phyloP scores from a whole-genome alignment of 2,329 filamentous ascomycete species.

The Neurospora crassa region DNA sequence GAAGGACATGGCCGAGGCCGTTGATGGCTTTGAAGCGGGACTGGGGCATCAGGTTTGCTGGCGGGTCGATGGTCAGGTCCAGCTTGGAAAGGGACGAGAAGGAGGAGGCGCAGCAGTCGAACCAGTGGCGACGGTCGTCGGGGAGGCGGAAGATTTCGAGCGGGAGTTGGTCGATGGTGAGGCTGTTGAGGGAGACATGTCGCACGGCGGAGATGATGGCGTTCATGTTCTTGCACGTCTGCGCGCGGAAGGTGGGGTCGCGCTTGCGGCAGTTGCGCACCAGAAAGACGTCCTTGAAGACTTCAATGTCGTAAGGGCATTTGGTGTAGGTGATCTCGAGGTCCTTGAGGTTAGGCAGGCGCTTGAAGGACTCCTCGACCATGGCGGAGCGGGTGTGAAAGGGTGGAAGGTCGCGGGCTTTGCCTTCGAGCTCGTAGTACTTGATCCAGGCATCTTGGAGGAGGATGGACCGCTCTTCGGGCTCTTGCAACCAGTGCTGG shows the following conservation, averaged over 20 bases:
- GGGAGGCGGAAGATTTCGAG: constrained; percentile 31
- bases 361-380: constrained; percentile 29
- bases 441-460: constrained; percentile 27
- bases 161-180: constrained; percentile 34
- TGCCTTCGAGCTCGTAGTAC: constrained; percentile 27
- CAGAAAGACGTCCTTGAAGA: constrained; percentile 28
- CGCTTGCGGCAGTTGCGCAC: constrained; percentile 30
- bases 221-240: constrained; percentile 30
- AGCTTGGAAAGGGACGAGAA: constrained; percentile 31
- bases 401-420: constrained; percentile 24
- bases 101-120: constrained; percentile 29
- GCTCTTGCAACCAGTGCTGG: constrained; percentile 28
- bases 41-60: constrained; percentile 26
- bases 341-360: constrained; percentile 29
- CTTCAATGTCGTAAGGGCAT: constrained; percentile 28
- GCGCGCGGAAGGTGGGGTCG: constrained; percentile 20
- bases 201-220: constrained; percentile 29
- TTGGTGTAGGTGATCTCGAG: constrained; percentile 32
- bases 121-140: constrained; percentile 31
- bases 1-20: constrained; percentile 33
- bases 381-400: constrained; percentile 27
- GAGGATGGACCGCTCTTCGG: constrained; percentile 26
- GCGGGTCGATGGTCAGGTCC: constrained; percentile 31
- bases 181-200: constrained; percentile 26
- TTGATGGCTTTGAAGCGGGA: constrained; percentile 31